phyloP scores from a whole-genome alignment of 768 basidiomycete species.

The Daedaleopsis sinensis region DNA sequence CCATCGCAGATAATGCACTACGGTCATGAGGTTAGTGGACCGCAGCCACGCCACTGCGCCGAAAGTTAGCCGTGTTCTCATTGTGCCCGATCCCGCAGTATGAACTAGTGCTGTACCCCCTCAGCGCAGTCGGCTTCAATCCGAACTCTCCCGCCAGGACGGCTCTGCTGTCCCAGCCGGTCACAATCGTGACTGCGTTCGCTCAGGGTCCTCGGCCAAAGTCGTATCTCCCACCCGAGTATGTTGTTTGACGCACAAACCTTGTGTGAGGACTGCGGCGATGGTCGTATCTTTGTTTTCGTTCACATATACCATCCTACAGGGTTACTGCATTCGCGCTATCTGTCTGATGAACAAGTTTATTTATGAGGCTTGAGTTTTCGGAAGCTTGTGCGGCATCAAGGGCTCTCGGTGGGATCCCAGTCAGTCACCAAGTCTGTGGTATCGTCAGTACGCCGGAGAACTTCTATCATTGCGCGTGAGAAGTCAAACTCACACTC shows the following conservation, averaged over 20 bases:
- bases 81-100: conserved; percentile 12
- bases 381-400: background rate
- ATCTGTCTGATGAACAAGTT: background rate
- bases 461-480: background rate
- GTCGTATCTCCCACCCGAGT: conserved; percentile 12
- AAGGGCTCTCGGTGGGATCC: conserved; percentile 31
- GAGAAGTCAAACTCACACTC: conserved; percentile 43
- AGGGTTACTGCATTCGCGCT: no score
- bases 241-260: background rate
- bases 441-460: background rate
- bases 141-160: conserved; percentile 1
- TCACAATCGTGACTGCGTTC: conserved; percentile 25
- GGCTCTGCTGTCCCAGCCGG: conserved; percentile 13
- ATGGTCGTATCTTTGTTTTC: background rate
- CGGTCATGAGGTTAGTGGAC: conserved; percentile 18
- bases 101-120: conserved; percentile 16
- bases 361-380: background rate
- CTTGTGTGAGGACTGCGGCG: no score
- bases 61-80: background rate
- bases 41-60: background rate
- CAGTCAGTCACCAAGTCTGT: conserved; percentile 32
- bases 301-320: background rate
- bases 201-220: conserved; percentile 15
- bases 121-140: conserved; percentile 22
- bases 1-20: conserved; percentile 23